A percentile compares a stretch with the other conserved stretches of the same genome.
phyloP scores from a whole-genome alignment of 108 stramenopile genomes.

The Epithemia pelagica region DNA sequence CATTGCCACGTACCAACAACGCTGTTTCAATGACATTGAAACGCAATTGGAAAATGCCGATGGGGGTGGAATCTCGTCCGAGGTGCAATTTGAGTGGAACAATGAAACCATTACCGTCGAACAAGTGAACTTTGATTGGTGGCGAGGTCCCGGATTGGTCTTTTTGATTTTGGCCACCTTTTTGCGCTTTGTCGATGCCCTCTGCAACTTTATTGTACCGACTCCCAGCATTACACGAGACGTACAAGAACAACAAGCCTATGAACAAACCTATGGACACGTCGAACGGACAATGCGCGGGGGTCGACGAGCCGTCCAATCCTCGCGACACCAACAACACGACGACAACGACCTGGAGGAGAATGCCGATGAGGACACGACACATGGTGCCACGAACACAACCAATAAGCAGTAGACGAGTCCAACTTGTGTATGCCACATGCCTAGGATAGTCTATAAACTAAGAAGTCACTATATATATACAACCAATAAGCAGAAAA shows the following conservation, averaged over 20 bases:
- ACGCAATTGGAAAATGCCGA: too few species aligned
- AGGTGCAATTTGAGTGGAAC: too few species aligned
- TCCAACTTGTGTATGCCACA: background rate
- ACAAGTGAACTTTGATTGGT: background rate
- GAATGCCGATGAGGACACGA: background rate
- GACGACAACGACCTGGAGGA: background rate
- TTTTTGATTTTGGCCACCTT: background rate
- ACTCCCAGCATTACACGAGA: background rate
- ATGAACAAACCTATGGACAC: background rate
- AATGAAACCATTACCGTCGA: background rate
- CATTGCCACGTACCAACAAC: background rate
- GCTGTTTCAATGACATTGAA: too few species aligned
- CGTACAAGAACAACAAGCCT: background rate
- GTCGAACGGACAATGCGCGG: background rate
- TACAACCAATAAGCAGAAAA: too few species aligned
- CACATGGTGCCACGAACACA: background rate
- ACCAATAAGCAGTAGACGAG: background rate
- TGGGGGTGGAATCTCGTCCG: too few species aligned
- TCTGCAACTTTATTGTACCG: background rate
- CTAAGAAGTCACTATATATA: too few species aligned
- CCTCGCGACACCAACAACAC: background rate
- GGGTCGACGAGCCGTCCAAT: background rate
- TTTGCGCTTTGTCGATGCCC: background rate
- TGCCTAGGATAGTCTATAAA: too few species aligned
- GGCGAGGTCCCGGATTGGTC: background rate